Percentiles rank a stretch among this genome's conserved stretches.
Conservation (phyloP, 345 rosid genomes). For the Erodium maritimum region DNA sequence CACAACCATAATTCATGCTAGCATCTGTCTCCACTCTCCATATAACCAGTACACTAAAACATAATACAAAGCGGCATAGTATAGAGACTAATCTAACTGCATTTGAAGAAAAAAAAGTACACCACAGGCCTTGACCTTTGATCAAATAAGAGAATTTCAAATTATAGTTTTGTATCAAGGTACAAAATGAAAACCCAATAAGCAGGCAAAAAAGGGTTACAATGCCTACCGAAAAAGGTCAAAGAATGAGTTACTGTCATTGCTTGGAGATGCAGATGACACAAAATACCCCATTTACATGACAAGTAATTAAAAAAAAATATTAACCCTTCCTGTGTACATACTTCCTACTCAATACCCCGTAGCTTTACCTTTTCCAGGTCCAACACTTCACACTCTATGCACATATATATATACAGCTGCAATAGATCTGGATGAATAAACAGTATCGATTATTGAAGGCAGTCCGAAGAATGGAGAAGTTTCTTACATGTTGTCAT, state of each 20-base stretch:
- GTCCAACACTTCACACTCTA: not conserved
- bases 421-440: not conserved
- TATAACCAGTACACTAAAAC: no score
- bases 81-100: not conserved
- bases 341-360: not conserved
- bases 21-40: no score
- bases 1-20: no score
- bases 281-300: not conserved
- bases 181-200: not conserved
- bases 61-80: not conserved
- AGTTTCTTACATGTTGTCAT: not conserved
- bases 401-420: not conserved
- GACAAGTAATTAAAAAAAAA: not conserved
- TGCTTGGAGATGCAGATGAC: not conserved
- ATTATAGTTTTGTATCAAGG: not conserved
- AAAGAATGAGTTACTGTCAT: not conserved
- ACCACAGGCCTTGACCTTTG: not conserved
- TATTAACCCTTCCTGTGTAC: not conserved
- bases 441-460: not conserved
- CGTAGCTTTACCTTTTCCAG: not conserved
- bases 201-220: not conserved
- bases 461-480: not conserved
- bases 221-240: not conserved
- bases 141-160: not conserved
- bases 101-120: not conserved